Evolutionary conservation across 306 rosid genomes (phyloP).

Genomic region (Dryas drummondii): DNA sequence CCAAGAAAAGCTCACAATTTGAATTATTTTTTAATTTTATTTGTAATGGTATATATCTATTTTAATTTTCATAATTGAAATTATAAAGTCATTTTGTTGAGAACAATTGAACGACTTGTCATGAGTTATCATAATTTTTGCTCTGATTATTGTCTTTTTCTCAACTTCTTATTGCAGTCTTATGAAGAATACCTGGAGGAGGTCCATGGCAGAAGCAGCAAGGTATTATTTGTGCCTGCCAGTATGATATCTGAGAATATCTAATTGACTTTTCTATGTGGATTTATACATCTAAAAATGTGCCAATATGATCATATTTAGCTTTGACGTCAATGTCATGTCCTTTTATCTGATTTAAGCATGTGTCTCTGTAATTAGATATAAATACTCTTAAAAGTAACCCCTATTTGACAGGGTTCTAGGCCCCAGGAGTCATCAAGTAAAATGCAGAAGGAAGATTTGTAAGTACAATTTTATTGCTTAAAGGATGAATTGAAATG

Average conservation of each 20-base stretch:
- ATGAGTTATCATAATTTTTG: too few species aligned
- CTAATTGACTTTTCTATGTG: background rate
- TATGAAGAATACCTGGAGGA: conserved; percentile 52
- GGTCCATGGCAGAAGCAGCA: conserved; percentile 40
- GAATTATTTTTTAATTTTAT: background rate
- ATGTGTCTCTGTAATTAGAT: background rate
- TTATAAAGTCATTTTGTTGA: background rate
- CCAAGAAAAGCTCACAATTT: background rate
- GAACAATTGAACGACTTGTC: too few species aligned
- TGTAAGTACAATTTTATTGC: conserved; percentile 22
- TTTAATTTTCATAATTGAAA: too few species aligned
- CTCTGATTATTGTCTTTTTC: conserved; percentile 6
- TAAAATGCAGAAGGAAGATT: conserved; percentile 27
- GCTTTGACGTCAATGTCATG: background rate
- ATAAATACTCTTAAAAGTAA: background rate
- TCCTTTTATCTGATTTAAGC: background rate
- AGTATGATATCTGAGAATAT: conserved; percentile 22
- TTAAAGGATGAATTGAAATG: background rate
- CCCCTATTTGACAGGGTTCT: conserved; percentile 31
- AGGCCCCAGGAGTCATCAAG: conserved; percentile 32
- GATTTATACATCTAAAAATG: background rate
- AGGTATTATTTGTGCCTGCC: conserved; percentile 24
- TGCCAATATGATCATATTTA: background rate
- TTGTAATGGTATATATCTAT: background rate
- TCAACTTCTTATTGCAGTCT: conserved; percentile 35